Base-by-base conservation (phyloP, 495 filamentous ascomycete genomes). In the Penicillium crystallinum region DNA sequence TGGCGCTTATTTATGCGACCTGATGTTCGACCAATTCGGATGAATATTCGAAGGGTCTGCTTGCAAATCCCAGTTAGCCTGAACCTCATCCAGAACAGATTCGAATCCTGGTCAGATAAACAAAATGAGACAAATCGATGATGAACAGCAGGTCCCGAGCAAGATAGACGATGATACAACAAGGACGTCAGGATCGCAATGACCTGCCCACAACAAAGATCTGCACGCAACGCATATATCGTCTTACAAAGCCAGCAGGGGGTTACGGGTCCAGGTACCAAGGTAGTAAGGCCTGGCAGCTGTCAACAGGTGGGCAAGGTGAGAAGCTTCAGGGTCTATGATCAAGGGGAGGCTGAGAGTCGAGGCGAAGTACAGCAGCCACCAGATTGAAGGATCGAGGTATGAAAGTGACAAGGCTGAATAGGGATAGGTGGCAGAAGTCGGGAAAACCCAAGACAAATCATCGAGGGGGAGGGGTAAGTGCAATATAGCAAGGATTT, bases 221-320 rank as follows among this genome's bases (percentile, higher is more conserved):
- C 47, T 30, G 25, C 44, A 35, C 14, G 43, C 33, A 48, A 15
- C 23, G 39, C 29, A 38, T 38, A 50, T 48, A 41, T 35, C 12
- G 41, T 46, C 54, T 53, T 53, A 43, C 39, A 50, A 46, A 45
- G 40, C 51, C 50, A 57, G 38, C 40, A 57, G 33, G 31, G 37
- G 43, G 38, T 53, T 46, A 53, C 42, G 27, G 33, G 44, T 19
- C 38, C 48, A 50, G 37, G 38, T 9, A 42, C 48, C 29, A 31
- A 42, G 19, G 35, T 34, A 19, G 29, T 9, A 41, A 41, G 18
- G 18, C 6, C 18, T 46, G 41, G 25, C 3, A 19, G n/a, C 42
- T 33, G 40, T 34, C 15, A 17, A 35, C 3, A 14, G 33, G 45
- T 12, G n/a, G 22, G 4, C 12, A 19, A 12, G 23, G 33, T 36